Conservation (phyloP, 1,284 basidiomycete species). For the Exsudoporus floridanus region DNA sequence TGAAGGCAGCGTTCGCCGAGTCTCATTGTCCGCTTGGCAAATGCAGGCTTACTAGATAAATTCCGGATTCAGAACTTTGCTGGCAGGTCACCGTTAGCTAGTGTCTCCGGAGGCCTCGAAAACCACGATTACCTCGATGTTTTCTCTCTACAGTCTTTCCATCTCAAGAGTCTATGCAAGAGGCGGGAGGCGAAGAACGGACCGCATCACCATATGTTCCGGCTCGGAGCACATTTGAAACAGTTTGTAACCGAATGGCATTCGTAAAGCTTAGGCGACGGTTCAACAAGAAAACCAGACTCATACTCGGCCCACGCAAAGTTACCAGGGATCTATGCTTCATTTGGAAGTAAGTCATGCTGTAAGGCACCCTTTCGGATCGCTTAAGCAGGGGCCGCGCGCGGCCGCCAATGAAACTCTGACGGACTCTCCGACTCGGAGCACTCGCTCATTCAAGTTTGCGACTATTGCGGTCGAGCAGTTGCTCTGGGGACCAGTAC, state of each 20-base stretch:
- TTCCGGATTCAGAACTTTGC: not conserved
- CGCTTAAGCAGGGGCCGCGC: too few species aligned
- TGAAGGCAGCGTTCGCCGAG: conserved; percentile 8
- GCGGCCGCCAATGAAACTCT: too few species aligned
- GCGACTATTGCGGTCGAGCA: too few species aligned
- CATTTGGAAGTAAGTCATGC: not conserved
- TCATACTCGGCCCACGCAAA: not conserved
- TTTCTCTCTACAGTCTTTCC: conserved; percentile 12
- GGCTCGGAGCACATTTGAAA: not conserved
- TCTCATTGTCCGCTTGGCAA: not conserved
- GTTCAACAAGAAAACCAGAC: not conserved
- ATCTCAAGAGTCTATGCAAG: conserved; percentile 7
- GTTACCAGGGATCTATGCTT: not conserved
- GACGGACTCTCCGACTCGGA: too few species aligned
- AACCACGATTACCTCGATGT: conserved; percentile 1
- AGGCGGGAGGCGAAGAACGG: conserved; percentile 13
- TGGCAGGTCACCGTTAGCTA: not conserved
- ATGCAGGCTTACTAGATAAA: not conserved
- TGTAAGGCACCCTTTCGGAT: too few species aligned
- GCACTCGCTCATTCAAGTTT: too few species aligned
- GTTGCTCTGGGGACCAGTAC: too few species aligned
- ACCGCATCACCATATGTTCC: not conserved
- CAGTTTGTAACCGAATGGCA: conserved; percentile 1
- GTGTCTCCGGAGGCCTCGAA: not conserved
- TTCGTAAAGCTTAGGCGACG: conserved; percentile 12